A percentile compares a stretch with the other conserved stretches of the same genome.
phyloP scores from a whole-genome alignment of 2,329 filamentous ascomycete species.

The Xylariaceae sp. region DNA sequence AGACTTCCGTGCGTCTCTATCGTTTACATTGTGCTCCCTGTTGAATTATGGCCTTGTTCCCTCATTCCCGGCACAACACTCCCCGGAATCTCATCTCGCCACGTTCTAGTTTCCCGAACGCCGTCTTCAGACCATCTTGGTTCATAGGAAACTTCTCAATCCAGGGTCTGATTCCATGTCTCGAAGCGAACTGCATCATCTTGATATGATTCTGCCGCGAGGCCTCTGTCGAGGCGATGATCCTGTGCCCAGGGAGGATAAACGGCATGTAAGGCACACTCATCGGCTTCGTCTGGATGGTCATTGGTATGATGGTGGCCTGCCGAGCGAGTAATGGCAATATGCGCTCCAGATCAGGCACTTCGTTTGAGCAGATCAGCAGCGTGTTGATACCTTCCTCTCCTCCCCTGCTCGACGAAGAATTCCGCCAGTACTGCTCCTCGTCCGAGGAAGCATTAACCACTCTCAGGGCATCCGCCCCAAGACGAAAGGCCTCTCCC shows the following conservation, averaged over 20 bases:
- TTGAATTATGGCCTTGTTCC: not conserved
- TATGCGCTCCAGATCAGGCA: not conserved
- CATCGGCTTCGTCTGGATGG: slow-evolving; percentile 3
- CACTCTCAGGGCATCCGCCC: slow-evolving; percentile 8
- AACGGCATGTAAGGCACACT: slow-evolving; percentile 1
- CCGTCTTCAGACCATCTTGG: slow-evolving; percentile 7
- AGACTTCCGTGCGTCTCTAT: too few species aligned
- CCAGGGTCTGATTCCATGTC: slow-evolving; percentile 9
- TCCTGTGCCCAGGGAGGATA: slow-evolving; percentile 1
- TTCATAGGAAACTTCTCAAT: slow-evolving; percentile 15
- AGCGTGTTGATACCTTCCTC: slow-evolving; percentile 1
- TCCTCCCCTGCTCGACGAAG: not conserved
- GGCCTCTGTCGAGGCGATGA: slow-evolving; percentile 8
- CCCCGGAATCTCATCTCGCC: slow-evolving; percentile 13
- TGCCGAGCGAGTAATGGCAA: not conserved
- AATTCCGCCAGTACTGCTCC: not conserved
- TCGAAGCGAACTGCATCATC: slow-evolving; percentile 13
- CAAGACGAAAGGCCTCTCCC: slow-evolving; percentile 9
- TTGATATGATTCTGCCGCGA: slow-evolving; percentile 11
- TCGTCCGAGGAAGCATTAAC: not conserved
- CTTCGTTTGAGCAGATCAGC: slow-evolving; percentile 2
- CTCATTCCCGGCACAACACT: slow-evolving; percentile 7
- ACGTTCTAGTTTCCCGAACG: slow-evolving; percentile 9
- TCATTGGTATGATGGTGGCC: slow-evolving; percentile 2
- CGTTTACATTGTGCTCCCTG: too few species aligned